Evolutionary conservation across 2,329 filamentous ascomycete species (phyloP).

Genomic region (Sclerotinia sclerotiorum): DNA sequence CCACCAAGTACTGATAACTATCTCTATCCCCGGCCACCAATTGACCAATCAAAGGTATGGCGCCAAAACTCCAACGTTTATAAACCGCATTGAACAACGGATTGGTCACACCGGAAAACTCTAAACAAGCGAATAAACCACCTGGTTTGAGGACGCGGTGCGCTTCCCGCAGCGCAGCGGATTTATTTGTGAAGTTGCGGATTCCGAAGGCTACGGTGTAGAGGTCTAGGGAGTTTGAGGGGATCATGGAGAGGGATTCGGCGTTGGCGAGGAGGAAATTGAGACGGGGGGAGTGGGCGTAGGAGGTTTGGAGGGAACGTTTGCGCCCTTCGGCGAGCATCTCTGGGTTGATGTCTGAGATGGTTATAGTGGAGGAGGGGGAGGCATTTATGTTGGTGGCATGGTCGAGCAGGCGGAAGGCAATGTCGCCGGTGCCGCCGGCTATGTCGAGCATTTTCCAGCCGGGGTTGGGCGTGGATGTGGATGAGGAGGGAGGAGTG

Average conservation of each 20-base stretch:
- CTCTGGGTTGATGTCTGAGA: constrained; percentile 92
- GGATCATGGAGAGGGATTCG: constrained; percentile 67
- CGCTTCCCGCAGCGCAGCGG: constrained; percentile 77
- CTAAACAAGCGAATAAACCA: constrained; percentile 92
- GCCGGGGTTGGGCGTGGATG: constrained; percentile 46
- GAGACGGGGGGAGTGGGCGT: constrained; percentile 56
- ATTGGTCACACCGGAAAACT: constrained; percentile 80
- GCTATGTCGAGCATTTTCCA: constrained; percentile 91
- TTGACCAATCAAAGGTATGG: constrained; percentile 93
- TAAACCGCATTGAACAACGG: constrained; percentile 80
- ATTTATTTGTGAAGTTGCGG: constrained; percentile 93
- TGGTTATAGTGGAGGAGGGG: constrained; percentile 77
- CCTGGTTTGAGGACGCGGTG: constrained; percentile 88
- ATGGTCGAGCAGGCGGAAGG: constrained; percentile 92
- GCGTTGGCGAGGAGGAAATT: constrained; percentile 89
- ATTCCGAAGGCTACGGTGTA: constrained; percentile 99
- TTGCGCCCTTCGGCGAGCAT: constrained; percentile 90
- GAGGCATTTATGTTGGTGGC: constrained; percentile 79
- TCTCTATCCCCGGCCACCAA: constrained; percentile 90
- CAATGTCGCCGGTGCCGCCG: constrained; percentile 95
- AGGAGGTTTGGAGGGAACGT: constrained; percentile 61
- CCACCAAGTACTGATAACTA: constrained; percentile 97
- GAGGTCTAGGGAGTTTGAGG: constrained; percentile 75
- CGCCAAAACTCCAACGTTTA: constrained; percentile 92
- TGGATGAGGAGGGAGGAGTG: constrained; percentile 43